Base-by-base conservation (phyloP, 2,329 filamentous ascomycete species). In the Venturia nashicola region DNA sequence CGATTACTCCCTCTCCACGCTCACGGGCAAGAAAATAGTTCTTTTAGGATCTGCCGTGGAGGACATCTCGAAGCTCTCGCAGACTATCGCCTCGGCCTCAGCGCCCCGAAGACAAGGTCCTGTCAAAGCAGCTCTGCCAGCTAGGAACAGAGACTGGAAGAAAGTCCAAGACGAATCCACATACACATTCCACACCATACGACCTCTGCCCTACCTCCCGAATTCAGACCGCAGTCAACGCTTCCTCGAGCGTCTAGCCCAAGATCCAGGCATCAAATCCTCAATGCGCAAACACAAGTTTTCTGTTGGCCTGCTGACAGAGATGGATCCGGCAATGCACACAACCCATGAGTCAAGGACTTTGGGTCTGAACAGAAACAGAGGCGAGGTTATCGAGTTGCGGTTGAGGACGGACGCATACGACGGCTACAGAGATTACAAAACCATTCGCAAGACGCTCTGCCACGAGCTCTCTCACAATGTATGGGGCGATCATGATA, bases 401-500 rank as follows among this genome's bases (percentile, higher is more conserved):
- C 81, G 94, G 0, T 77, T 99, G 43, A 81, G 94, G n/a, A 97
- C 94, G 1, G 94, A 99, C 76, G 90, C 89, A 2, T 91, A 94
- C 72, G 91, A 96, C 73, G 94, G 94, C 0, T 97, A 96, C 71
- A 80, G 94, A 44, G 91, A 97, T 72, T 99, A 97, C 77, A 87
- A 88, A 69, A 92, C 88, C 0, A 95, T 99, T 60, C 84, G 94
- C 61, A 90, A 89, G 69, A 97, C 94, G 57, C 79, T 99, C 14
- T 97, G 93, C 72, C 94, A 99, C 76, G 94, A 99, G 78, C 80
- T 99, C 20, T 88, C 92, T 68, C 94, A 99, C 75, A 97, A 96
- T 70, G 90, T 96, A 11, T 87, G 88, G 76, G 81, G 88, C 0
- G 85, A 88, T 0, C 94, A 99, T 74, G 91, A 97, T 74, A 80